Conservation (phyloP, 371 early-diverging fungal species). For the Rhizopus delemar region DNA sequence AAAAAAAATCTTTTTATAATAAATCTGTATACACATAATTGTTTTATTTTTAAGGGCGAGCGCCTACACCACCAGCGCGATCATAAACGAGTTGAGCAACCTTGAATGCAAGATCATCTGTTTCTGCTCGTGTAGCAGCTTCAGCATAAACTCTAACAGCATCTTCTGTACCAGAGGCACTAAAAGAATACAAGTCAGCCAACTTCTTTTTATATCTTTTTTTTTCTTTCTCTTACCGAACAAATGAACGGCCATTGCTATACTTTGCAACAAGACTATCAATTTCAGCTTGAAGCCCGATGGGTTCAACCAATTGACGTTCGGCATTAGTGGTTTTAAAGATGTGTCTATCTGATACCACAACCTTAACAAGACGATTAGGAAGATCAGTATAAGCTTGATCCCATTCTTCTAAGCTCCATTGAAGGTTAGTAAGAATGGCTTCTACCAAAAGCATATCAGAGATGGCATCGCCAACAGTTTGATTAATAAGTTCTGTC, state of each 20-base stretch:
- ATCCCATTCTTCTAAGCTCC: constrained; percentile 87
- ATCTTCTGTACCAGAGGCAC: constrained; percentile 99
- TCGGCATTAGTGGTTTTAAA: constrained; percentile 97
- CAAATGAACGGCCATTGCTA: constrained; percentile 89
- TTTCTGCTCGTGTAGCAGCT: constrained; percentile 86
- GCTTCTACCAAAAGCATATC: constrained; percentile 96
- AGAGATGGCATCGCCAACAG: constrained; percentile 99
- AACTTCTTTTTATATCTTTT: neutral
- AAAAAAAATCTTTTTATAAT: neutral
- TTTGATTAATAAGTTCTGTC: constrained; percentile 94
- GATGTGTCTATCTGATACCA: constrained; percentile 81
- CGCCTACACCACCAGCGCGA: constrained; percentile 89
- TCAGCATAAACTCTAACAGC: constrained; percentile 98
- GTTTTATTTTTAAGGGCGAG: constrained; percentile 60
- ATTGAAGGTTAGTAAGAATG: constrained; percentile 81
- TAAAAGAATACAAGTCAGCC: constrained; percentile 8
- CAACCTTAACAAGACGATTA: constrained; percentile 92
- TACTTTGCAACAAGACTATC: constrained; percentile 81
- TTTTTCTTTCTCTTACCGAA: constrained; percentile 60
- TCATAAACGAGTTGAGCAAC: constrained; percentile 89
- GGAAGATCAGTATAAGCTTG: constrained; percentile 93
- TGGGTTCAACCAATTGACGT: constrained; percentile 85
- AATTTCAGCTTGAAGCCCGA: constrained; percentile 88
- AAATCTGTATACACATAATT: neutral
- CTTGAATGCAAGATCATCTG: constrained; percentile 78